Evolutionary conservation across 2,329 filamentous ascomycete genomes (phyloP), one percentile per base, ranked within the genome.

Genomic region (Phyllosticta ampelicida): DNA sequence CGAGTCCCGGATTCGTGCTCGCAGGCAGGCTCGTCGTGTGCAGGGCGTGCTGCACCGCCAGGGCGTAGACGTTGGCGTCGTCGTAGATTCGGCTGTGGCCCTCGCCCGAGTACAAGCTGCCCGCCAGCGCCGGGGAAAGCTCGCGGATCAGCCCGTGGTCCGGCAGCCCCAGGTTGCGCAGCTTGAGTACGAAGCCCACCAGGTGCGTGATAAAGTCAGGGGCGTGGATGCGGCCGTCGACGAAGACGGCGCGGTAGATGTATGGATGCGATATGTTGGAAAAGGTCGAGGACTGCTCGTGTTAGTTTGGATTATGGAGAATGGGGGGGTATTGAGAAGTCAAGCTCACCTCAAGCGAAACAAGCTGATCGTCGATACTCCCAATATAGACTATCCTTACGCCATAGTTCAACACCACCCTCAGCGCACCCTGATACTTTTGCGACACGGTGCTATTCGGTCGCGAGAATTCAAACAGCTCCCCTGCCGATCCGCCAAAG

Each of bases 291-390:
- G 91, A 96, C 83, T 78, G 48, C 20, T 18, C 13, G 2, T 11
- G 4, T 11, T 11, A 36, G 18, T 36, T 60, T 8, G 60, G 59
- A 54, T n/a, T 18, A 26, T 18, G 30, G 44, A 0, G 29, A n/a
- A 19, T 16, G 10, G 16, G 21, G 10, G 51, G 21, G 16, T n/a
- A 29, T 62, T 60, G 51, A 20, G 5, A 53, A 18, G 29, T n/a
- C n/a, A n/a, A n/a, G 66, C 75, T 68, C 71, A 88, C 86, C 78
- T 96, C 92, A 68, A 99, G 78, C 3, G 91, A 92, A 13, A 99
- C 91, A 2, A 99, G 78, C 71, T 99, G 94, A 71, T 99, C 94
- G 70, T 99, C 94, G 55, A 99, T 95, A 71, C 91, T 96, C 56
- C 92, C 92, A 60, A 95, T 80, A 69, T 91, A 96, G 0, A 90